Evolutionary conservation across 352 stramenopile species (phyloP), one percentile per base, ranked within the genome.

Genomic region (Lagenidium giganteum): DNA sequence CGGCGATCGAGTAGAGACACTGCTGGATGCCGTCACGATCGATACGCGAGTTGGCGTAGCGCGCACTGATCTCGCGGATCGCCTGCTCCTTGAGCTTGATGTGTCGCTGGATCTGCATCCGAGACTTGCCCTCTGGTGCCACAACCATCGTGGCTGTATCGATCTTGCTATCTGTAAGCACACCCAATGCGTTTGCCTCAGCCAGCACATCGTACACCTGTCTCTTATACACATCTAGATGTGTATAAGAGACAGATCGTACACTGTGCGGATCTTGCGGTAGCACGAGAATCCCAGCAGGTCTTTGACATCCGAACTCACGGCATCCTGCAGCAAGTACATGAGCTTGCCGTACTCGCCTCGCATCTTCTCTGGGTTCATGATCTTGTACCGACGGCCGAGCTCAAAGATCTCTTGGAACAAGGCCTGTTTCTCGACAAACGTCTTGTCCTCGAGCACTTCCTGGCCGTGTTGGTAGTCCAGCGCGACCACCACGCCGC

Each of bases 301-400:
- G 11, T 94, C 76, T 36, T 88, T 61, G 22, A 96, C 68, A 28
- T 89, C 74, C 0, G 75, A 69, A n/a, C 64, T 85, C 42, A 92
- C 74, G 9, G 89, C 86, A 55, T 97, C 91, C 64, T 97, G 87
- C 33, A 97, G 51, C 20, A 97, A 50, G 54, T 96, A 97, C 64
- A 97, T 93, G 43, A 98, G 80, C 73, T 98, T 98, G 48, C 94
- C 95, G 61, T 98, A 98, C 51, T 97, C 92, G 31, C 86, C 87
- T 18, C 95, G 80, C 93, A 98, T 97, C 61, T 97, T 98, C 69
- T 98, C 95, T 5, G 95, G 95, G 70, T 98, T 98, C 91, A 98
- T 98, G 52, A 98, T 98, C 71, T 98, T 98, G 71, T 98, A 97
- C 26, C 95, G 78, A 30, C 95, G 70, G 8, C 85, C 92, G 14